phyloP scores from a whole-genome alignment of 2,329 filamentous ascomycete species.

The Botrytis deweyae region DNA sequence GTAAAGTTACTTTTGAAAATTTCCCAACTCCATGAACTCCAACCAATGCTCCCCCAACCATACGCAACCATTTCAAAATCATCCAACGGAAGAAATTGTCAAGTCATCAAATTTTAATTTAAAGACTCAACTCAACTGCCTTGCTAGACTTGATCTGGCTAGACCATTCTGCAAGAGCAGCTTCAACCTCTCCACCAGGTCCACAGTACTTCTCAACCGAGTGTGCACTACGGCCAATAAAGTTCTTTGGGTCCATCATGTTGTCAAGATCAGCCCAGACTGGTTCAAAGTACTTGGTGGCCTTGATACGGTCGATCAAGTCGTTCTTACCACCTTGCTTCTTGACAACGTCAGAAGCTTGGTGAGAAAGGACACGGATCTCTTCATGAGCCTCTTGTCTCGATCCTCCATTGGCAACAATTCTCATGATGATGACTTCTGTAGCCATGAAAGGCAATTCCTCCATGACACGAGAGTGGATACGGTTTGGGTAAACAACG shows the following conservation, averaged over 20 bases:
- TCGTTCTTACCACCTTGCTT: conserved; percentile 69
- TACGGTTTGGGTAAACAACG: conserved; percentile 74
- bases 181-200: conserved; percentile 48
- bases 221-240: conserved; percentile 55
- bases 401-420: conserved; percentile 67
- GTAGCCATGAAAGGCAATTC: conserved; percentile 89
- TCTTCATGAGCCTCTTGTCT: conserved; percentile 84
- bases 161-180: conserved; percentile 49
- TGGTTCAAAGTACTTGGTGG: conserved; percentile 70
- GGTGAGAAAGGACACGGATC: conserved; percentile 77
- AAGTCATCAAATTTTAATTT: neutral
- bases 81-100: neutral
- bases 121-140: conserved; percentile 30
- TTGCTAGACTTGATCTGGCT: conserved; percentile 34
- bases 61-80: neutral
- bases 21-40: conserved; percentile 16
- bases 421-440: conserved; percentile 72
- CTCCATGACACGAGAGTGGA: conserved; percentile 64
- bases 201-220: conserved; percentile 52
- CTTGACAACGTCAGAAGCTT: conserved; percentile 73
- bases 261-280: conserved; percentile 67
- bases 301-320: conserved; percentile 73
- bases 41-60: conserved; percentile 9
- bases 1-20: conserved; percentile 7
- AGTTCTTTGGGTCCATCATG: conserved; percentile 63